Evolutionary conservation across 2,329 filamentous ascomycete genomes (phyloP).

Genomic region (Cytospora piceae): DNA sequence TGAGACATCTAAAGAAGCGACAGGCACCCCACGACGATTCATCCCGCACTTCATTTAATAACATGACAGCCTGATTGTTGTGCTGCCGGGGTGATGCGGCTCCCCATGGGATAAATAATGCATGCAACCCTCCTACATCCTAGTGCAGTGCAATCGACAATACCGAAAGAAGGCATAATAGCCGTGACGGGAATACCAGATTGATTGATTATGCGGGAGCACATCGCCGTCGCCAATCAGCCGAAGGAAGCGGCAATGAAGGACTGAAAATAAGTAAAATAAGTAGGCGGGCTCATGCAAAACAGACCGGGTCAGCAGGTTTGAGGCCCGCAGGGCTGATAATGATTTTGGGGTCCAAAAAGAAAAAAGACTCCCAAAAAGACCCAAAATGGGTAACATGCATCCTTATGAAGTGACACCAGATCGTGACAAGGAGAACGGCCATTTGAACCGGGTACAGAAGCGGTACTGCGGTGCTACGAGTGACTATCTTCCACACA

Average conservation of each 20-base stretch:
- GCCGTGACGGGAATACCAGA: background rate
- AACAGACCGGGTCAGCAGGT: background rate
- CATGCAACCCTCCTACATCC: conserved; percentile 3
- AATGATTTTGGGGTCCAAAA: background rate
- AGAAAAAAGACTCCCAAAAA: background rate
- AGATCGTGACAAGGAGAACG: background rate
- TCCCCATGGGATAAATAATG: conserved; percentile 1
- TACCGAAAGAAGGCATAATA: background rate
- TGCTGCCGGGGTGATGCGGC: conserved; percentile 10
- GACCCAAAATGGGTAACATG: background rate
- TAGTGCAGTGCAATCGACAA: background rate
- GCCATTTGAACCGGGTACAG: background rate
- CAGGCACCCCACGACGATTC: background rate
- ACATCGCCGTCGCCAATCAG: background rate
- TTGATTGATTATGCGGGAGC: background rate
- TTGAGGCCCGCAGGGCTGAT: background rate
- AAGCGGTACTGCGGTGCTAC: background rate
- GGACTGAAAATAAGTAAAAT: background rate
- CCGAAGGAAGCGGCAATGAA: background rate
- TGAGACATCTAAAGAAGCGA: background rate
- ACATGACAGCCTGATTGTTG: background rate
- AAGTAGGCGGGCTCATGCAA: background rate
- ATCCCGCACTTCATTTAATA: background rate
- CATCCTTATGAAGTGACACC: background rate
- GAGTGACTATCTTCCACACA: background rate